Evolutionary conservation across 345 rosid genomes (phyloP).

Genomic region (Lagerstroemia speciosa): DNA sequence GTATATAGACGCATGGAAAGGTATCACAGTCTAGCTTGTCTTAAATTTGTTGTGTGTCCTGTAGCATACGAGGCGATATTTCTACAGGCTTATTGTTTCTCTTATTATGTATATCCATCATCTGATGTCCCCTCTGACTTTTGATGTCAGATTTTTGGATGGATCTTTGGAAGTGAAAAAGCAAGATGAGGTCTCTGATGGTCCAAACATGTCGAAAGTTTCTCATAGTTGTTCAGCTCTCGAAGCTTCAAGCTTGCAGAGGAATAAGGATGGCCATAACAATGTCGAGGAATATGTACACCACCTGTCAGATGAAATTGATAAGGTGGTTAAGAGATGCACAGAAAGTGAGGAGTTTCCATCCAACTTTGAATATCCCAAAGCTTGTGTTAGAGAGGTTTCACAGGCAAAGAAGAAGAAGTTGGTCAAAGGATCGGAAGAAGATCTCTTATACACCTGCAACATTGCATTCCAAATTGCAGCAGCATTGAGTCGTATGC

Average conservation of each 20-base stretch:
- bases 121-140: constrained; percentile 4
- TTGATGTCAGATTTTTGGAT: constrained; percentile 57
- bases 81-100: neutral
- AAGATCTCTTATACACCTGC: constrained; percentile 60
- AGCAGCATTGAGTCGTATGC: constrained; percentile 38
- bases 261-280: constrained; percentile 20
- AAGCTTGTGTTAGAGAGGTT: constrained; percentile 64
- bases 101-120: neutral
- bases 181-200: constrained; percentile 23
- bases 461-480: constrained; percentile 78
- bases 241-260: constrained; percentile 27
- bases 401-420: constrained; percentile 48
- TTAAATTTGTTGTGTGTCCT: neutral
- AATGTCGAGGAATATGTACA: constrained; percentile 30
- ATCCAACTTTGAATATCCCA: constrained; percentile 40
- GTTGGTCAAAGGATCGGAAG: constrained; percentile 53
- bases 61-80: neutral
- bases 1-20: constrained; percentile 59
- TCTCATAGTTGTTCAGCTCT: constrained; percentile 18
- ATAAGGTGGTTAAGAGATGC: constrained; percentile 37
- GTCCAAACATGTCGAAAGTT: constrained; percentile 23
- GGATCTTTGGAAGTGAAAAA: constrained; percentile 46
- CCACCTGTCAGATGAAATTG: constrained; percentile 42
- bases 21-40: constrained; percentile 21
- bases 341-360: constrained; percentile 43